Percentiles rank a stretch among this genome's conserved stretches.
phyloP scores from a whole-genome alignment of 306 rosid species.

The Trifolium subterraneum region DNA sequence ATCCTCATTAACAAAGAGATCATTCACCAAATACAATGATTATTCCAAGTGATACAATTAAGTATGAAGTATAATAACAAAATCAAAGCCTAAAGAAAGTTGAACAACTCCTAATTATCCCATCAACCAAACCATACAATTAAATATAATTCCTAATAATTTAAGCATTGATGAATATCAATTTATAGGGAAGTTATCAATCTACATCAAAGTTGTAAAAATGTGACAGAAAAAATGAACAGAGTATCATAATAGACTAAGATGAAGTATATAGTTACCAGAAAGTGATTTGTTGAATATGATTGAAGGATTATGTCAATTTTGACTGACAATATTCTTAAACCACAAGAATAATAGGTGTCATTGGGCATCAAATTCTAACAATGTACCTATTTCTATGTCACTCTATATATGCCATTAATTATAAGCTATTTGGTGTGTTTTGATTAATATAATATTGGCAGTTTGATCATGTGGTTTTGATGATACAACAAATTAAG shows the following conservation, averaged over 20 bases:
- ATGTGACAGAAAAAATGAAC: neutral
- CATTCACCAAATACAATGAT: neutral
- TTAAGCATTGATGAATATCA: conserved; percentile 1
- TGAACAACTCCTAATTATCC: neutral
- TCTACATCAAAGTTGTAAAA: neutral
- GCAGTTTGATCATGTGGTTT: conserved; percentile 70
- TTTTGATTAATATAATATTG: conserved; percentile 45
- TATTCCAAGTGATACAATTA: too few relatives aligned
- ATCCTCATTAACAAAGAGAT: too few relatives aligned
- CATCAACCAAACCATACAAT: neutral
- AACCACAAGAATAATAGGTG: neutral
- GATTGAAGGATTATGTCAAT: conserved; percentile 39
- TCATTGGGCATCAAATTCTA: conserved; percentile 29
- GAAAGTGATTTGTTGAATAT: conserved; percentile 24
- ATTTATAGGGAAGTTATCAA: neutral
- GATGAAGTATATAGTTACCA: conserved; percentile 34
- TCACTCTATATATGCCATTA: conserved; percentile 12
- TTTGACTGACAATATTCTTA: conserved; percentile 35
- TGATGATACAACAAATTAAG: conserved; percentile 61
- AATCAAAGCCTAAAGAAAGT: too few relatives aligned
- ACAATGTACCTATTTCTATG: neutral
- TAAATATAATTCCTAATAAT: conserved; percentile 5
- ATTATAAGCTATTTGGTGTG: conserved; percentile 39
- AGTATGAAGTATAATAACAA: too few relatives aligned
- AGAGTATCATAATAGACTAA: neutral